Percentiles rank a stretch among this genome's conserved stretches.
Evolutionary conservation across 1,284 basidiomycete species (phyloP).

Genomic region (Heterobasidion parviporum): DNA sequence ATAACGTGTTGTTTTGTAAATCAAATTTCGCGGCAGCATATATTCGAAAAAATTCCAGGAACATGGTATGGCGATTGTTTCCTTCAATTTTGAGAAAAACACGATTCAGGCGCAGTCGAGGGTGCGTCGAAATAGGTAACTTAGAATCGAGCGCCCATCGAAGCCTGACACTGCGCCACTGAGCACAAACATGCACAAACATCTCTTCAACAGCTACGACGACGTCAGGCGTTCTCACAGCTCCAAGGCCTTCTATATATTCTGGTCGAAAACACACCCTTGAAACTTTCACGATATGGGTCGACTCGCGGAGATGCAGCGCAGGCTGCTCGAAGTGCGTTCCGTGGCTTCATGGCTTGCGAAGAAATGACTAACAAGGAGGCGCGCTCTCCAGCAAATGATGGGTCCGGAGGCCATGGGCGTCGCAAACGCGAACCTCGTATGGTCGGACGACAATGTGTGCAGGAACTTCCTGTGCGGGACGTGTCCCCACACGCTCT

Average conservation of each 20-base stretch:
- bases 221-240: neutral
- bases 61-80: too few species aligned
- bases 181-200: neutral
- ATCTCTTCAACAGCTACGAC: neutral
- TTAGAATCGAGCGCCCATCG: too few species aligned
- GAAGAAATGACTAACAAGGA: conserved; percentile 2
- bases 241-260: neutral
- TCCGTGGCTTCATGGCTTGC: neutral
- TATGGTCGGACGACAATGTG: conserved; percentile 98
- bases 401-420: conserved; percentile 99
- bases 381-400: conserved; percentile 69
- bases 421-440: conserved; percentile 83
- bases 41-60: too few species aligned
- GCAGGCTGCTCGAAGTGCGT: conserved; percentile 82
- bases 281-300: conserved; percentile 46
- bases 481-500: conserved; percentile 94
- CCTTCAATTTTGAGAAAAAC: too few species aligned
- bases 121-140: too few species aligned
- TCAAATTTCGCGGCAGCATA: too few species aligned
- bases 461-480: conserved; percentile 98
- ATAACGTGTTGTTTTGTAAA: too few species aligned
- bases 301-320: conserved; percentile 83
- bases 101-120: too few species aligned
- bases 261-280: neutral
- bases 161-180: neutral